Evolutionary conservation across 2,329 filamentous ascomycete species (phyloP).

Genomic region (Thielaviopsis punctulata): DNA sequence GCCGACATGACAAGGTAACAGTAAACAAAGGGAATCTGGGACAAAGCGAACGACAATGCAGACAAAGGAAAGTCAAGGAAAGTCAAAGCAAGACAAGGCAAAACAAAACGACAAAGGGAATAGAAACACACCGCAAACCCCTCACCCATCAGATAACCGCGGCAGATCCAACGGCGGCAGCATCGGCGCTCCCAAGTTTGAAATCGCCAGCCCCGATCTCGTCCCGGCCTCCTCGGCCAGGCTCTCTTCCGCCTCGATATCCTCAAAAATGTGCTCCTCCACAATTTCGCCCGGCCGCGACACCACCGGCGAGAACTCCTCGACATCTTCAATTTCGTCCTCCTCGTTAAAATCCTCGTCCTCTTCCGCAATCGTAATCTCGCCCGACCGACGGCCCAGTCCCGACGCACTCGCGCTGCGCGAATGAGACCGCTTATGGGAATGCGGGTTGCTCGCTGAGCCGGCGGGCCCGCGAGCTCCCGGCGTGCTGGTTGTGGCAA

Average conservation of each 20-base stretch:
- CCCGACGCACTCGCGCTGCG: conserved; percentile 45
- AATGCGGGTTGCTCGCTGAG: conserved; percentile 21
- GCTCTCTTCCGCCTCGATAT: conserved; percentile 12
- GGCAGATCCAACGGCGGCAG: conserved; percentile 6
- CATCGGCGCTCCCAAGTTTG: conserved; percentile 3
- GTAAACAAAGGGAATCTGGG: background rate
- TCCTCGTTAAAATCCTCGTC: conserved; percentile 34
- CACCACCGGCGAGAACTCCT: conserved; percentile 14
- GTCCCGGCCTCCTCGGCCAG: conserved; percentile 4
- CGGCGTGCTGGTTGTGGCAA: conserved; percentile 16
- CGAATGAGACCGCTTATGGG: conserved; percentile 23
- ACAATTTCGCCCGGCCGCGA: conserved; percentile 5
- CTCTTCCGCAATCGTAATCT: conserved; percentile 55
- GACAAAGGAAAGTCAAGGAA: background rate
- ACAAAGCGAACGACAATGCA: background rate
- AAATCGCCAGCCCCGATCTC: conserved; percentile 2
- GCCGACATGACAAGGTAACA: background rate
- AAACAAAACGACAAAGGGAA: background rate
- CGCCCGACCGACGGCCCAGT: conserved; percentile 50
- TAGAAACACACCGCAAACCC: background rate
- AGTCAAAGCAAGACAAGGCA: background rate
- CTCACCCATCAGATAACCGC: conserved; percentile 7
- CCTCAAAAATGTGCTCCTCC: conserved; percentile 14
- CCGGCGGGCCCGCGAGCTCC: conserved; percentile 17
- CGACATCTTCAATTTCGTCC: conserved; percentile 28